A percentile compares a stretch with the other conserved stretches of the same genome.
phyloP scores from a whole-genome alignment of 163 green algal genomes.

The Scenedesmus sp. region DNA sequence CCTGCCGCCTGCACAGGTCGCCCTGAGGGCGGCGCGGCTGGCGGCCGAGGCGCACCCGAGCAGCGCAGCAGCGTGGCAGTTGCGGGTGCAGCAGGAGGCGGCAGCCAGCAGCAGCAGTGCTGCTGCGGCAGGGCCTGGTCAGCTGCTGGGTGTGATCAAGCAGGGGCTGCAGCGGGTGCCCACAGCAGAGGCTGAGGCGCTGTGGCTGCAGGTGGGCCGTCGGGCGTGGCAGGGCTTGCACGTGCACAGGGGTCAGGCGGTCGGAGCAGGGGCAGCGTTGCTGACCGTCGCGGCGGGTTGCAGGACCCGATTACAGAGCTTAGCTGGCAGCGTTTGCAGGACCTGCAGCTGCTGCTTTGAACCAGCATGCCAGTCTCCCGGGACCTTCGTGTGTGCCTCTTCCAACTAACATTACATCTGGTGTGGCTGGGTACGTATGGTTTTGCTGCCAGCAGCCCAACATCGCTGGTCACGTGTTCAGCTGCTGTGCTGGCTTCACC shows the following conservation, averaged over 20 bases:
- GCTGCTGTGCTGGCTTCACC: neutral
- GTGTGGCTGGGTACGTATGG: too few relatives aligned
- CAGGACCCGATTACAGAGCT: too few relatives aligned
- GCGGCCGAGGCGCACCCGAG: slow-evolving; percentile 20
- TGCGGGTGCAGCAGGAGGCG: slow-evolving; percentile 21
- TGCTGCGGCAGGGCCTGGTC: neutral
- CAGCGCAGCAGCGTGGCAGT: slow-evolving; percentile 5
- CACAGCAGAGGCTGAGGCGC: slow-evolving; percentile 12
- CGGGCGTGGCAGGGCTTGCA: too few relatives aligned
- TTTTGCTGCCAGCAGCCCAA: too few relatives aligned
- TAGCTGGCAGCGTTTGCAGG: too few relatives aligned
- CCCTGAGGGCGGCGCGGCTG: slow-evolving; percentile 19
- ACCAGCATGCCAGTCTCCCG: too few relatives aligned
- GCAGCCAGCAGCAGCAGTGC: slow-evolving; percentile 31
- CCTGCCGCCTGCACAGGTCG: slow-evolving; percentile 37
- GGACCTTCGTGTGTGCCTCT: too few relatives aligned
- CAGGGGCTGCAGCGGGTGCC: slow-evolving; percentile 32
- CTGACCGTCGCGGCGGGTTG: too few relatives aligned
- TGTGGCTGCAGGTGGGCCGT: slow-evolving; percentile 40
- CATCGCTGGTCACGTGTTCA: neutral
- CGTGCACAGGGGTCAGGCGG: too few relatives aligned
- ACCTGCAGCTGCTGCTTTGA: too few relatives aligned
- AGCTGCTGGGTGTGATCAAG: slow-evolving; percentile 31
- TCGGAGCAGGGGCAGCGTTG: too few relatives aligned
- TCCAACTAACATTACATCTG: too few relatives aligned